phyloP scores from a whole-genome alignment of 768 basidiomycete species.

The Polyporus arcularius region DNA sequence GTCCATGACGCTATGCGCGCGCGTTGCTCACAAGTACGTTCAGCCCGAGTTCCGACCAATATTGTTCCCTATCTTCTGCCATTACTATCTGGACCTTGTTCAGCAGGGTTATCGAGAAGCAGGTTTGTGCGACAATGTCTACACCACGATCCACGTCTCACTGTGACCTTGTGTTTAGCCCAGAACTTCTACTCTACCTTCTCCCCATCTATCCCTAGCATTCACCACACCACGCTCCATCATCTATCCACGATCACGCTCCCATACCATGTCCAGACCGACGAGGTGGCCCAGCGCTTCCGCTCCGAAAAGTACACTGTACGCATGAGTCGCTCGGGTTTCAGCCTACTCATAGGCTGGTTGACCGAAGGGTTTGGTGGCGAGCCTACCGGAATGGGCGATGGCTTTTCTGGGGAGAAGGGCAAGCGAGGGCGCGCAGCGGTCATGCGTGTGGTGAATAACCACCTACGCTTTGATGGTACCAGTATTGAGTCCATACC shows the following conservation, averaged over 20 bases:
- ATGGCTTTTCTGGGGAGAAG: constrained; percentile 77
- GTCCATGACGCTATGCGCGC: background rate
- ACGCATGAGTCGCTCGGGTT: constrained; percentile 88
- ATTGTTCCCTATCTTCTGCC: constrained; percentile 93
- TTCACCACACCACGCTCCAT: constrained; percentile 70
- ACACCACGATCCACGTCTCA: background rate
- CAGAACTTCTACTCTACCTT: constrained; percentile 74
- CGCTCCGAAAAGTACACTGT: constrained; percentile 89
- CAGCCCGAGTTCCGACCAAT: constrained; percentile 95
- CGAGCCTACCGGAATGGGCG: constrained; percentile 77
- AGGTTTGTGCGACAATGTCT: constrained; percentile 39
- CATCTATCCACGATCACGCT: constrained; percentile 80
- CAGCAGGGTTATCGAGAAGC: constrained; percentile 89
- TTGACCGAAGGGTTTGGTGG: constrained; percentile 90
- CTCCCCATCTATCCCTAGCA: constrained; percentile 61
- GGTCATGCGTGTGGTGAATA: constrained; percentile 93
- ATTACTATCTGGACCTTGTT: constrained; percentile 95
- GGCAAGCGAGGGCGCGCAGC: constrained; percentile 86
- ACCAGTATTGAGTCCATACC: constrained; percentile 14
- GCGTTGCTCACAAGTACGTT: background rate
- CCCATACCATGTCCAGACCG: constrained; percentile 81
- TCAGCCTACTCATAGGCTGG: constrained; percentile 93
- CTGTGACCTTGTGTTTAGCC: constrained; percentile 44
- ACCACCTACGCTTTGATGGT: constrained; percentile 91
- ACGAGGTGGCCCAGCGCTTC: constrained; percentile 82